Evolutionary conservation across 371 early-diverging fungal genomes (phyloP), one percentile per base, ranked within the genome.

Genomic region (Rhizomucor miehei): DNA sequence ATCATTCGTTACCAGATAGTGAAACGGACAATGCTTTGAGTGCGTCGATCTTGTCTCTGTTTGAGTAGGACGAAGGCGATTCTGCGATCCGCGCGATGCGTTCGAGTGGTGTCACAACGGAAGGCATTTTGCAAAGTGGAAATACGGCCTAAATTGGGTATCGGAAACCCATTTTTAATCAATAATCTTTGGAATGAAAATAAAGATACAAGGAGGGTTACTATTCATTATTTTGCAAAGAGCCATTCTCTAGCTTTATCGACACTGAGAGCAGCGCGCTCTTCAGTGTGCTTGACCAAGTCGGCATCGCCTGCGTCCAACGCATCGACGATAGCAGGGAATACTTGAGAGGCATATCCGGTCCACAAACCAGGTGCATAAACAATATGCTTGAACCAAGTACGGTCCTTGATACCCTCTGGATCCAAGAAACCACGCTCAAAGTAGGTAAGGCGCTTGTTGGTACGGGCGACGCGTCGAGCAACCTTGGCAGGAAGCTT

Each of bases 321-420:
- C 12, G 80, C 79, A 39, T 83, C 85, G 1, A 67, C 59, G 45
- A 83, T 71, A 4, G 74, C 72, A 10, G 85, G 82, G 54, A 83
- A 81, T 8, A 70, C 57, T 59, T 80, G 81, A n/a, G 74, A 52
- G 11, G 71, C 69, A 37, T 84, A 79, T n/a, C 80, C 84, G 4
- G 73, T 66, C 80, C 81, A 81, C 8, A 75, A 57, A 3, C 80
- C 80, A 6, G 88, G 86, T 1, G 83, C 77, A 47, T 78, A 75
- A 1, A 86, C 62, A 6, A 79, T 70, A 45, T 86, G 88, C 47
- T 82, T 81, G 59, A 75, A 85, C 85, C 86, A 87, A 17, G 67
- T 59, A 25, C 85, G 80, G 1, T 75, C 75, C 4, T 66, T 66
- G 9, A 84, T 74, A 36, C 88, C 86, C 44, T 80, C 69, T 5